Conservation (phyloP, 148 eudicot species). For the Beta vulgaris region DNA sequence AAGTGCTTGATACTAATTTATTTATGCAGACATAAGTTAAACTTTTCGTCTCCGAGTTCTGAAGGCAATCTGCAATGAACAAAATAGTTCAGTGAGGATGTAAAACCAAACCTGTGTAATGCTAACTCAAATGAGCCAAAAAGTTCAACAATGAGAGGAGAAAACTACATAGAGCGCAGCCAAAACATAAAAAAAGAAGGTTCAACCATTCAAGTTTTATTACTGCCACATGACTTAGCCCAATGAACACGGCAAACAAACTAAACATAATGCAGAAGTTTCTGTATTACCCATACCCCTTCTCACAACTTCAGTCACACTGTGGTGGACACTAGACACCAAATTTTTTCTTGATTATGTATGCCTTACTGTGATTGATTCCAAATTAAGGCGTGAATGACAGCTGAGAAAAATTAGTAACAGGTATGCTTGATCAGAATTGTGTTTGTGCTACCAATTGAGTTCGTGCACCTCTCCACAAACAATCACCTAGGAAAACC, state of each 20-base stretch:
- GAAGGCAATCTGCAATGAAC: conserved; percentile 40
- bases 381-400: too few species aligned
- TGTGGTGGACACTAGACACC: neutral
- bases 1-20: neutral
- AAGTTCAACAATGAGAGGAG: too few species aligned
- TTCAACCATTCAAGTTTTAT: neutral
- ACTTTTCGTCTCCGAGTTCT: conserved; percentile 48
- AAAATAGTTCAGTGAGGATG: neutral
- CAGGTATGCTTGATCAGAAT: too few species aligned
- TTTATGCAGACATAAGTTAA: conserved; percentile 12
- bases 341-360: neutral
- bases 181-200: too few species aligned
- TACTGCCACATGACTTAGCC: neutral
- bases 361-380: too few species aligned
- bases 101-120: neutral
- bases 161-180: too few species aligned
- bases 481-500: too few species aligned
- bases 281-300: neutral
- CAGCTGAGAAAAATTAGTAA: too few species aligned
- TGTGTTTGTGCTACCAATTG: too few species aligned
- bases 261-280: neutral
- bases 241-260: neutral
- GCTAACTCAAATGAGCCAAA: neutral
- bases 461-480: too few species aligned
- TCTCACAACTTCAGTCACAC: neutral